phyloP scores from a whole-genome alignment of 2,329 filamentous ascomycete genomes.

The Neopestalotiopsis rosae region DNA sequence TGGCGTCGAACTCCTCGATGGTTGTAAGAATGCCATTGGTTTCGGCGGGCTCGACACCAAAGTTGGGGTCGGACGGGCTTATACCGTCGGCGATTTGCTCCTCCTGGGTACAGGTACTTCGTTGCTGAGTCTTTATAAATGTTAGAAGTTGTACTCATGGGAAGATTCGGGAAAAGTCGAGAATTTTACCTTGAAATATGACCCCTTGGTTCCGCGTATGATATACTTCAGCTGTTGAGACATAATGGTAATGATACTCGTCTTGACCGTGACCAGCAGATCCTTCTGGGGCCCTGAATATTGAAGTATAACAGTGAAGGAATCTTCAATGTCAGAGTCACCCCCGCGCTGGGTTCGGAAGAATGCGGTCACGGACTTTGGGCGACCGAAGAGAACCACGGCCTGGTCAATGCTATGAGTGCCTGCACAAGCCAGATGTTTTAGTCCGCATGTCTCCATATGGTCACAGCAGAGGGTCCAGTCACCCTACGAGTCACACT shows the following conservation, averaged over 20 bases:
- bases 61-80: not conserved
- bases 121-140: not conserved
- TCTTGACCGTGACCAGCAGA: not conserved
- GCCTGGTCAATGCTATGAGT: not conserved
- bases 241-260: not conserved
- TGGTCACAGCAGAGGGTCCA: no score
- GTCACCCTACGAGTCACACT: not conserved
- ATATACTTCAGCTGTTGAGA: not conserved
- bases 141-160: not conserved
- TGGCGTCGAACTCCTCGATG: not conserved
- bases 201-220: not conserved
- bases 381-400: not conserved
- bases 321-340: not conserved
- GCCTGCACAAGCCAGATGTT: not conserved
- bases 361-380: not conserved
- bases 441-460: no score
- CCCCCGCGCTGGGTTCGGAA: not conserved
- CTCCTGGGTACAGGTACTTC: not conserved
- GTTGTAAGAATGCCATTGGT: not conserved
- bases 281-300: not conserved
- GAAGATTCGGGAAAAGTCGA: not conserved
- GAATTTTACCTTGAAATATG: not conserved
- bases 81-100: not conserved
- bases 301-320: not conserved
- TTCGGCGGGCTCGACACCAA: not conserved